phyloP scores from a whole-genome alignment of 352 stramenopile genomes.

The Stephanocyclus meneghinianus region DNA sequence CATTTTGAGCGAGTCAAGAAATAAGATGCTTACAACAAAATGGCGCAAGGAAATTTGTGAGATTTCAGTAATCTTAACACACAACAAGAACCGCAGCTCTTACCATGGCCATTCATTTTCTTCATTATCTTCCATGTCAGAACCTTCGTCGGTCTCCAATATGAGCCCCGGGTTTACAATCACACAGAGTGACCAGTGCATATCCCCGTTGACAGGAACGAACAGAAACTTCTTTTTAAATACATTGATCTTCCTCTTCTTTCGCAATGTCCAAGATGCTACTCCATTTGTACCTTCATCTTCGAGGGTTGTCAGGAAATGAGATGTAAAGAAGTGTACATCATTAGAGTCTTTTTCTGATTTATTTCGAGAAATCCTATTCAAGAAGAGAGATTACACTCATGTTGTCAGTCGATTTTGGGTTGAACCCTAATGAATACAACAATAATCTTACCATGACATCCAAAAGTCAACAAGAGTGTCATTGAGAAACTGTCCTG shows the following conservation, averaged over 20 bases:
- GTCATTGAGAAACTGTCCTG: slow-evolving; percentile 89
- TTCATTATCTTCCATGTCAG: slow-evolving; percentile 23
- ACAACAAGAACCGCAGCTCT: slow-evolving; percentile 11
- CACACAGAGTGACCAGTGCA: slow-evolving; percentile 84
- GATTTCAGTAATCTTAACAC: neutral
- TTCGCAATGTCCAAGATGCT: slow-evolving; percentile 75
- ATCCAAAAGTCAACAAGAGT: slow-evolving; percentile 84
- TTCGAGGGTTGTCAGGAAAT: slow-evolving; percentile 92
- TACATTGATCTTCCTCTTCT: slow-evolving; percentile 81
- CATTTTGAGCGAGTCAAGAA: slow-evolving; percentile 92
- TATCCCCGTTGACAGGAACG: slow-evolving; percentile 78
- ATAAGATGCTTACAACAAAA: slow-evolving; percentile 85
- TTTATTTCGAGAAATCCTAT: slow-evolving; percentile 72
- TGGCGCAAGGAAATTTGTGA: neutral
- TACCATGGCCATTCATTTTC: slow-evolving; percentile 72
- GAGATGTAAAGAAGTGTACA: slow-evolving; percentile 91
- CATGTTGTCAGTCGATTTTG: neutral
- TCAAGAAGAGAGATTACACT: neutral
- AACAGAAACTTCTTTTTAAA: slow-evolving; percentile 83
- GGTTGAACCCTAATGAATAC: neutral
- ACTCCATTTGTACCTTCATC: slow-evolving; percentile 75
- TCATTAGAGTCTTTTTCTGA: slow-evolving; percentile 26
- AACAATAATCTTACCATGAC: slow-evolving; percentile 64
- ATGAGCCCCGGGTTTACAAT: slow-evolving; percentile 79
- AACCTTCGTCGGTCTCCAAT: slow-evolving; percentile 49